Evolutionary conservation across 192 early-diverging fungal genomes (phyloP).

Genomic region (Jimgerdemannia lactiflua): DNA sequence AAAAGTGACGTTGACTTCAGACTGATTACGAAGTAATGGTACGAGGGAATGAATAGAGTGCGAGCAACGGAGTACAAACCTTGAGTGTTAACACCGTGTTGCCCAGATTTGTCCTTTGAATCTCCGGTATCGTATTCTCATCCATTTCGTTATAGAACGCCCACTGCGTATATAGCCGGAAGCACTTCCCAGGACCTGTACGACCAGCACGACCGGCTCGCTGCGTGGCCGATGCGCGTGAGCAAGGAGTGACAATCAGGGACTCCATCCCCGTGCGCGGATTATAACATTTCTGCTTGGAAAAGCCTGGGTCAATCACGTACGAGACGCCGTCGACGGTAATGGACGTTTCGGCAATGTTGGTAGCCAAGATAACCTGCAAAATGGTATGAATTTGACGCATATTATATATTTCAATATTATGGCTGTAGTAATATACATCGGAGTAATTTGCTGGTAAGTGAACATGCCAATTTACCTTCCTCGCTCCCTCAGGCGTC

Average conservation of each 20-base stretch:
- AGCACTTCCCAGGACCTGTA: conserved; percentile 96
- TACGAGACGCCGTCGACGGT: conserved; percentile 96
- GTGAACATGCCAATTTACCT: conserved; percentile 40
- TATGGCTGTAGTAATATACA: background rate
- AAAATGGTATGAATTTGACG: background rate
- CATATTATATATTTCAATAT: background rate
- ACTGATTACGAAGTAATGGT: no score
- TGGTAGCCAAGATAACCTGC: conserved; percentile 89
- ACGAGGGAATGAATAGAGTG: no score
- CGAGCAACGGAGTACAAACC: conserved; percentile 15
- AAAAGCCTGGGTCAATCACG: conserved; percentile 98
- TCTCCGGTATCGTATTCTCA: conserved; percentile 94
- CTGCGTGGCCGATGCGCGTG: conserved; percentile 92
- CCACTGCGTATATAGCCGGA: conserved; percentile 91
- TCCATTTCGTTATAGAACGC: conserved; percentile 94
- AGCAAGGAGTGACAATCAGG: conserved; percentile 92
- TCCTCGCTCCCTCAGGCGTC: conserved; percentile 89
- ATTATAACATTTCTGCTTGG: conserved; percentile 95
- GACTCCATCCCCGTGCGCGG: conserved; percentile 97
- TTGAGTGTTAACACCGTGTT: conserved; percentile 91
- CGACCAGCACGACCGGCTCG: conserved; percentile 94
- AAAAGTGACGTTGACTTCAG: background rate
- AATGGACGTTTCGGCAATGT: conserved; percentile 99
- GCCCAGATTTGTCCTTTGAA: conserved; percentile 92
- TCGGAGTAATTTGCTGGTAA: background rate